A percentile compares a stretch with the other conserved stretches of the same genome.
Conservation (phyloP, 208 protist species). For the Crithidia expoeki region DNA sequence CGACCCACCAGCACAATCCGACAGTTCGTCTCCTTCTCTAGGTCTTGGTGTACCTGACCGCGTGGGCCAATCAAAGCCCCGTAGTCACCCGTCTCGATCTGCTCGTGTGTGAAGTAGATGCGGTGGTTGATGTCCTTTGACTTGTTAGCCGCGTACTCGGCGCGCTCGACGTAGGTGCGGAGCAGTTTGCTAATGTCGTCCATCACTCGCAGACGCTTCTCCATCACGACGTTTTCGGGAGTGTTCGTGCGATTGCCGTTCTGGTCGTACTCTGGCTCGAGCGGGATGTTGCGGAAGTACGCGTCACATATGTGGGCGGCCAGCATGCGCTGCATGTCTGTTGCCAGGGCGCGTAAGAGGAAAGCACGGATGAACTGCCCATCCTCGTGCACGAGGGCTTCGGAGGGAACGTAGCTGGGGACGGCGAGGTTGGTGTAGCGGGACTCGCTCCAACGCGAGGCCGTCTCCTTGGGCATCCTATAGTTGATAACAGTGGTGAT, state of each 20-base stretch:
- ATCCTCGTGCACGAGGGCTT: conserved; percentile 77
- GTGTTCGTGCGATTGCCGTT: conserved; percentile 86
- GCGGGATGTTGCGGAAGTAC: conserved; percentile 78
- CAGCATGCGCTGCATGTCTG: conserved; percentile 83
- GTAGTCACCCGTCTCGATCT: conserved; percentile 88
- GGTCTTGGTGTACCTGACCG: conserved; percentile 86
- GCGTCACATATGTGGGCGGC: conserved; percentile 56
- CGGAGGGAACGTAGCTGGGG: conserved; percentile 87
- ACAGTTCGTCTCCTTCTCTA: conserved; percentile 87
- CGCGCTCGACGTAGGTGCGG: conserved; percentile 59
- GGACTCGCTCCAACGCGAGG: conserved; percentile 76
- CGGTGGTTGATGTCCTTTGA: conserved; percentile 86
- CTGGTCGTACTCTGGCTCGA: conserved; percentile 81
- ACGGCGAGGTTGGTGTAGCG: conserved; percentile 84
- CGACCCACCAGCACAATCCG: conserved; percentile 91
- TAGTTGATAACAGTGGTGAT: conserved; percentile 8
- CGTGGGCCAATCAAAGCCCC: conserved; percentile 90
- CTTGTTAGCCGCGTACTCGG: conserved; percentile 43
- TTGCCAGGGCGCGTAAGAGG: conserved; percentile 70
- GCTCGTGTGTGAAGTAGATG: conserved; percentile 85
- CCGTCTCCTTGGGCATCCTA: conserved; percentile 39
- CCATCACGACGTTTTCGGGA: conserved; percentile 64
- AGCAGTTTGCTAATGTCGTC: conserved; percentile 74
- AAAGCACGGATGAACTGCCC: conserved; percentile 86
- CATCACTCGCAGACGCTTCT: conserved; percentile 72